Evolutionary conservation across 768 basidiomycete genomes (phyloP), one percentile per base, ranked within the genome.

Genomic region (Podaxis rugospora): DNA sequence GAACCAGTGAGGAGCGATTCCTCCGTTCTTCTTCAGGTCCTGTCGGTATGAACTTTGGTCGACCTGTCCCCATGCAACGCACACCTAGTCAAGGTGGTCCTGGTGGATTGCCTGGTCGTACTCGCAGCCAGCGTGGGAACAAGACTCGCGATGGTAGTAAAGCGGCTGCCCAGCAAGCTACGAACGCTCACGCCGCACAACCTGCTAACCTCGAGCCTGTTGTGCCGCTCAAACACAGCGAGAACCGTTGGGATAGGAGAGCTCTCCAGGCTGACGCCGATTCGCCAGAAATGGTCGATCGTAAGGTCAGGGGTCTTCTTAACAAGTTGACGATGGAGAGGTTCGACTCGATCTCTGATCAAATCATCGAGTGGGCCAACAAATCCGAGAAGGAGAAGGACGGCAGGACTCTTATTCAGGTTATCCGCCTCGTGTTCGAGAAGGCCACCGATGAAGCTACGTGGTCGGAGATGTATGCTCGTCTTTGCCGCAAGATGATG

Each of bases 391-490:
- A 89, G 68, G 94, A 98, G 81, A 91, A 86, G 71, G 93, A 98
- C 69, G 94, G 95, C 2, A 86, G 90, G 65, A 96, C 95, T 3
- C 85, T 98, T 63, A 96, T 96, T 66, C 92, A 95, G 67, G 96
- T 98, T 71, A 98, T 97, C 74, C 86, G 89, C 61, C 88, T 97
- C 55, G 92, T 98, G 35, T 98, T 97, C 73, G 96, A 97, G 74
- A 97, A 95, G 80, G 95, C 95, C 9, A 97, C 93, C 5, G 95
- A 97, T 72, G 95, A 97, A 72, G 93, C 93, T 46, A 85, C 88
- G 7, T 95, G 93, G 90, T 95, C 93, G 1, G 90, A 93, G 78
- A 98, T 98, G 93, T 98, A 99, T 72, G 96, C 96, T 32, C 87
- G 91, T 35, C 79, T 99, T 40, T 98, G 95, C 71, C 81, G 93